These are phyloP conservation scores for Kregervanrija pseudodelftensis DNA, from an alignment of 805 yeast species.

Conservation along the genomic window DNA sequence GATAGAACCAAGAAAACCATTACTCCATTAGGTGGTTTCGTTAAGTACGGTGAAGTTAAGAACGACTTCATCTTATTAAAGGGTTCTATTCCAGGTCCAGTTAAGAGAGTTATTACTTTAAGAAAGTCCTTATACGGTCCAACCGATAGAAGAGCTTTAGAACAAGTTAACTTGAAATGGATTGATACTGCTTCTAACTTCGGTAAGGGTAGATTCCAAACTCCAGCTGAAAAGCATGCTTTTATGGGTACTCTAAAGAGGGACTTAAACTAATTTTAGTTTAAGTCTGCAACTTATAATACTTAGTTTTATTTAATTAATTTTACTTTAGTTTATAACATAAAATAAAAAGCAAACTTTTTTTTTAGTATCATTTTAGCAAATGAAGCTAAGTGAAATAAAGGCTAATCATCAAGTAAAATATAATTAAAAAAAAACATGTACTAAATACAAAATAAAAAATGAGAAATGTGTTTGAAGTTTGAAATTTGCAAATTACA, in stretches of 20 bases:
- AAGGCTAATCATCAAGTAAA: too few species aligned
- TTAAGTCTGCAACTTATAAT: too few species aligned
- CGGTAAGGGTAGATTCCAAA: slow-evolving; percentile 99
- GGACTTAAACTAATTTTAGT: slow-evolving; percentile 50
- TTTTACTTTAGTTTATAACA: too few species aligned
- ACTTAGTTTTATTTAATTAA: too few species aligned
- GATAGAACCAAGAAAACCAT: slow-evolving; percentile 99
- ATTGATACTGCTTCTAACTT: slow-evolving; percentile 99
- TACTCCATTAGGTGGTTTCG: slow-evolving; percentile 99
- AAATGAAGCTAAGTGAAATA: too few species aligned
- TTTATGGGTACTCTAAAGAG: slow-evolving; percentile 99
- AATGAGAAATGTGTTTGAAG: too few species aligned
- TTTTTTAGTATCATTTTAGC: too few species aligned
- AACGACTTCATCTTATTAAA: slow-evolving; percentile 96
- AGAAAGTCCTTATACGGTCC: slow-evolving; percentile 98
- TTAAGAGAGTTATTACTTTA: slow-evolving; percentile 98
- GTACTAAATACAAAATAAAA: too few species aligned
- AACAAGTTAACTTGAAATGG: slow-evolving; percentile 97
- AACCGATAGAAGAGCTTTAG: slow-evolving; percentile 96
- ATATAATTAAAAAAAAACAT: too few species aligned
- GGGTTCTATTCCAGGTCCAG: slow-evolving; percentile 99
- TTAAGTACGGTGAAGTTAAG: slow-evolving; percentile 96
- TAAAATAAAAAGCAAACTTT: too few species aligned
- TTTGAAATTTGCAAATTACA: too few species aligned
- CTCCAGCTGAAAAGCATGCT: slow-evolving; percentile 99